Conservation (phyloP, 2,329 filamentous ascomycete genomes). For the Tolypocladium tropicale region DNA sequence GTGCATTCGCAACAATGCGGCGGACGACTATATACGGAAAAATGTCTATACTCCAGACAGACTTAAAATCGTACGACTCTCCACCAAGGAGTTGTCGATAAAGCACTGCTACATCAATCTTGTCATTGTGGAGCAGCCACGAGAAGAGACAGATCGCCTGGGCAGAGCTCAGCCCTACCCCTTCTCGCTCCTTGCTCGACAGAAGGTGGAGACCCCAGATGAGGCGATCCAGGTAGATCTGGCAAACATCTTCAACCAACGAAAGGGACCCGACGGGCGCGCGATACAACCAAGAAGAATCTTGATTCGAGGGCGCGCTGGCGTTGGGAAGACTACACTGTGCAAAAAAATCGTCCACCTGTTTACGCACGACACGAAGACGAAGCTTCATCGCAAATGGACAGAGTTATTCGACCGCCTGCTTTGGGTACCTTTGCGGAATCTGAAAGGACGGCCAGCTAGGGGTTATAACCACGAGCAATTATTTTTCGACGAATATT, state of each 20-base stretch:
- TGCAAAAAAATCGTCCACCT: constrained; percentile 30
- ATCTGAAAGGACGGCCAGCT: constrained; percentile 13
- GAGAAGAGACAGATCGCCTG: background rate
- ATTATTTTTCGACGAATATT: constrained; percentile 18
- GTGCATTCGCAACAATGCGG: constrained; percentile 7
- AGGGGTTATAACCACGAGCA: constrained; percentile 11
- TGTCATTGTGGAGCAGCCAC: constrained; percentile 17
- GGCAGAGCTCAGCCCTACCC: constrained; percentile 5
- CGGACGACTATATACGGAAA: constrained; percentile 10
- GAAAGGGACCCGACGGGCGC: constrained; percentile 7
- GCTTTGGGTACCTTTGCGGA: constrained; percentile 28
- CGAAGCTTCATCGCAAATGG: constrained; percentile 3
- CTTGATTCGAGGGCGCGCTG: constrained; percentile 24
- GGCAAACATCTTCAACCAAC: constrained; percentile 15
- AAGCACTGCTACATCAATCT: constrained; percentile 30
- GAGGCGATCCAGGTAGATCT: constrained; percentile 13
- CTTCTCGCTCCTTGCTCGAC: constrained; percentile 17
- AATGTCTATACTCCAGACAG: constrained; percentile 11
- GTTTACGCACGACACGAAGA: constrained; percentile 10
- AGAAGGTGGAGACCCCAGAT: constrained; percentile 14
- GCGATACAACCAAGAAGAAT: constrained; percentile 16
- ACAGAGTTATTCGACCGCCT: constrained; percentile 21
- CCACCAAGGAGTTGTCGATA: constrained; percentile 19
- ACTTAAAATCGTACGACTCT: constrained; percentile 24
- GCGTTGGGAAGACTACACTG: constrained; percentile 29